phyloP scores from a whole-genome alignment of 176 grass and related monocot genomes.

The Eleusine indica region DNA sequence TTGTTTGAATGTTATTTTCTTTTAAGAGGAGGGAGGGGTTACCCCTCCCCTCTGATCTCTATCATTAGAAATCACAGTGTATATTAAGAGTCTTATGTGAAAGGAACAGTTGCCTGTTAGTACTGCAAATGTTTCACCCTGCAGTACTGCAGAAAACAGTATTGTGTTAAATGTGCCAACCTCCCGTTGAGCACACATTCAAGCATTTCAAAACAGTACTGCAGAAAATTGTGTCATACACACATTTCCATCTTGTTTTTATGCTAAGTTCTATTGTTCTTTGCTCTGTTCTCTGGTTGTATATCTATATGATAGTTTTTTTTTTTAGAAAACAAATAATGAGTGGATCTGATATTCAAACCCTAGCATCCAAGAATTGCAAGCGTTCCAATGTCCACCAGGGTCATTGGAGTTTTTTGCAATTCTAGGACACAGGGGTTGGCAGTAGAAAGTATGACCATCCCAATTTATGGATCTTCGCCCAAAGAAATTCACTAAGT shows the following conservation, averaged over 20 bases:
- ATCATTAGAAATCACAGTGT: not conserved
- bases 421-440: not conserved
- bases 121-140: constrained; percentile 16
- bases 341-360: not conserved
- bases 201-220: constrained; percentile 20
- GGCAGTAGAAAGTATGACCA: not conserved
- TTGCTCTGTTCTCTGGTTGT: not conserved
- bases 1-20: constrained; percentile 17
- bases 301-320: not conserved
- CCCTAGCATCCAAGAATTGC: not conserved
- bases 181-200: constrained; percentile 2
- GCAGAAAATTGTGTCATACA: not conserved
- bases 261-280: not conserved
- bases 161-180: constrained; percentile 14
- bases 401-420: constrained; percentile 5
- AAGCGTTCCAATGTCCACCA: not conserved
- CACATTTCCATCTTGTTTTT: not conserved
- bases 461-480: not conserved
- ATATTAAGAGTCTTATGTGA: not conserved
- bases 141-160: no score
- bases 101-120: not conserved
- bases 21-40: not conserved
- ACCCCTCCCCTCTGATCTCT: not conserved
- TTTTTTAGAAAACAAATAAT: not conserved
- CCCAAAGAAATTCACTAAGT: not conserved